Percentiles rank a stretch among this genome's conserved stretches.
These are phyloP conservation scores for Amanita bisporigera DNA, from an alignment of 1,284 basidiomycete species.

Conservation along the genomic window DNA sequence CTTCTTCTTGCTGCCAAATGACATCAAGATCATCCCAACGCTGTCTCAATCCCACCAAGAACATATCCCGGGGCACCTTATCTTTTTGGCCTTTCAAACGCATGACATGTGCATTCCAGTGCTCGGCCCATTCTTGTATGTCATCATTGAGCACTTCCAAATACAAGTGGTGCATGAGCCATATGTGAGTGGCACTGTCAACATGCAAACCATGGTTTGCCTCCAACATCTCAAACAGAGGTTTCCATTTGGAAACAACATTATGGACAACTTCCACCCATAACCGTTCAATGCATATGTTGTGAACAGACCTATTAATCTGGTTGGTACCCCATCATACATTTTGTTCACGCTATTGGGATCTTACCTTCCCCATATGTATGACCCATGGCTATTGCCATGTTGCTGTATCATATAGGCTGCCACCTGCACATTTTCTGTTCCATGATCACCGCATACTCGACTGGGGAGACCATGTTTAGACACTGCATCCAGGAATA, in stretches of 20 bases:
- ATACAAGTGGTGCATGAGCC: slow-evolving; percentile 44
- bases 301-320: slow-evolving; percentile 38
- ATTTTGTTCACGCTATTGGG: neutral
- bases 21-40: no score
- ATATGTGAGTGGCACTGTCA: slow-evolving; percentile 28
- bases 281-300: slow-evolving; percentile 37
- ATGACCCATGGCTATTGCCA: slow-evolving; percentile 25
- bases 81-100: slow-evolving; percentile 16
- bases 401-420: neutral
- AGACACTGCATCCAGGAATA: slow-evolving; percentile 30
- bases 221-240: slow-evolving; percentile 31
- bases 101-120: slow-evolving; percentile 36
- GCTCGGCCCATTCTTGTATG: slow-evolving; percentile 22
- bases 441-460: slow-evolving; percentile 43
- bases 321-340: neutral
- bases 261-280: slow-evolving; percentile 36
- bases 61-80: no score
- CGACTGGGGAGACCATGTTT: slow-evolving; percentile 35
- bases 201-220: slow-evolving; percentile 22
- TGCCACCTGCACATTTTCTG: slow-evolving; percentile 36
- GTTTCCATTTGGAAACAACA: slow-evolving; percentile 36
- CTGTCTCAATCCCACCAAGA: slow-evolving; percentile 30
- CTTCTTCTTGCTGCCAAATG: no score
- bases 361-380: slow-evolving; percentile 39
- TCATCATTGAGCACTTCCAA: slow-evolving; percentile 32